Percentiles rank a stretch among this genome's conserved stretches.
Evolutionary conservation across 1,139 yeast species (phyloP).

Genomic region (Candida dubliniensis): DNA sequence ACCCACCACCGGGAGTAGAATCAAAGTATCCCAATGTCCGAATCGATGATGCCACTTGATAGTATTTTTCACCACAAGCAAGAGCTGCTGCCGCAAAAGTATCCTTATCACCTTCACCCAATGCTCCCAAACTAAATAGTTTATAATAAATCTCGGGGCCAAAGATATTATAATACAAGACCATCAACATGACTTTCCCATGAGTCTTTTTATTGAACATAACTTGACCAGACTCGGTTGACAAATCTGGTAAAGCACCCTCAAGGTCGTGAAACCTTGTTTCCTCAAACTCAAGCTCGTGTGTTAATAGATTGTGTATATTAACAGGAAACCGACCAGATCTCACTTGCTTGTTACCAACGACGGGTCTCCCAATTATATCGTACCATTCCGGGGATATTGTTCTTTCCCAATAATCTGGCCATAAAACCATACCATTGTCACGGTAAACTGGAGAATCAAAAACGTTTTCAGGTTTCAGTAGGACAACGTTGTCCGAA

Average conservation of each 20-base stretch:
- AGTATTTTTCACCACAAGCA: slow-evolving; percentile 36
- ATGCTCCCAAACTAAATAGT: slow-evolving; percentile 55
- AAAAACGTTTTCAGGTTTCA: slow-evolving; percentile 45
- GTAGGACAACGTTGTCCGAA: slow-evolving; percentile 39
- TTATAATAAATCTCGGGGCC: slow-evolving; percentile 59
- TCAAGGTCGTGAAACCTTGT: slow-evolving; percentile 48
- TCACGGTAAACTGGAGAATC: slow-evolving; percentile 51
- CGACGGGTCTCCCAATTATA: slow-evolving; percentile 50
- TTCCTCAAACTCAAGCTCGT: neutral
- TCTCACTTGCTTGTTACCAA: slow-evolving; percentile 23
- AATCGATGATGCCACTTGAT: slow-evolving; percentile 43
- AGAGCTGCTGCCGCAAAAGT: slow-evolving; percentile 59
- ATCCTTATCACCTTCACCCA: slow-evolving; percentile 69
- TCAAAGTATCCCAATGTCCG: slow-evolving; percentile 25
- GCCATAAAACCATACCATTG: slow-evolving; percentile 72
- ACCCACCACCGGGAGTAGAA: slow-evolving; percentile 13
- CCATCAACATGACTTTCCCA: slow-evolving; percentile 48
- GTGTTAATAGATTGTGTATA: slow-evolving; percentile 6
- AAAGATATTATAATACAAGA: slow-evolving; percentile 55
- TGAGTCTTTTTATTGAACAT: slow-evolving; percentile 55
- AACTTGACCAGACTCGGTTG: slow-evolving; percentile 64
- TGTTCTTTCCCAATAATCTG: slow-evolving; percentile 79
- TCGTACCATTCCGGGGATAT: slow-evolving; percentile 67
- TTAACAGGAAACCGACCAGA: slow-evolving; percentile 21
- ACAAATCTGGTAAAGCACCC: slow-evolving; percentile 57